Evolutionary conservation across 192 early-diverging fungal genomes (phyloP), one percentile per base, ranked within the genome.

Genomic region (Entomortierella chlamydospora): DNA sequence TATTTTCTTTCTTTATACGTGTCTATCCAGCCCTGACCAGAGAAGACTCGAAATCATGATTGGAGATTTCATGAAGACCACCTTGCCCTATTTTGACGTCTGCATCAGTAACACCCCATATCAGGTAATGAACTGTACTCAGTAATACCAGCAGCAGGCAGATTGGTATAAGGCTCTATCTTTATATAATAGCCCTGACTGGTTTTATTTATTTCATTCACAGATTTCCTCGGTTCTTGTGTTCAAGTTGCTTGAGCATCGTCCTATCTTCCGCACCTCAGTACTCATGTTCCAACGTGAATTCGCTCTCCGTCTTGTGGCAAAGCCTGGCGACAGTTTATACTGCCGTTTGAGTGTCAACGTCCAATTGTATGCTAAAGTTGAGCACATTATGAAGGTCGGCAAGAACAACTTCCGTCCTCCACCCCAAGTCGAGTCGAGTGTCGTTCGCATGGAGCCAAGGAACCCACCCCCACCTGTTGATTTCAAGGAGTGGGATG

Each of bases 241-340:
- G 7, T 97, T 99, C 85, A 99, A 99, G 84, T 87, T 99, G 43
- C 86, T 99, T 18, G 92, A 91, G 64, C 97, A 98, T 76, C 92
- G 96, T n/a, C 97, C 97, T 11, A 73, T 95, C 23, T 96, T 96
- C 85, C 87, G 92, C 50, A 93, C 92, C 56, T 96, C 96, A 7
- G 90, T 99, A 49, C 95, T 99, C 72, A 99, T 98, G 97, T 99
- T 99, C 82, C 98, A 99, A 80, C 93, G 95, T 72, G 98, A 99
- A 87, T 99, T 99, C 78, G 97, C 98, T 13, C 81, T 99, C 62
- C 93, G 96, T 26, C 82, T 99, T 20, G 88, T 97, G 26, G 98
- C 98, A 1, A 96, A 95, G 65, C 97, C 98, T 8, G 96, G 96
- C 18, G 96, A 97, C 72, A 86, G 84, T 45, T 83, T 97, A 7